These are phyloP conservation scores for Alternaria rosae DNA, from an alignment of 2,329 filamentous ascomycete genomes.

Conservation along the genomic window DNA sequence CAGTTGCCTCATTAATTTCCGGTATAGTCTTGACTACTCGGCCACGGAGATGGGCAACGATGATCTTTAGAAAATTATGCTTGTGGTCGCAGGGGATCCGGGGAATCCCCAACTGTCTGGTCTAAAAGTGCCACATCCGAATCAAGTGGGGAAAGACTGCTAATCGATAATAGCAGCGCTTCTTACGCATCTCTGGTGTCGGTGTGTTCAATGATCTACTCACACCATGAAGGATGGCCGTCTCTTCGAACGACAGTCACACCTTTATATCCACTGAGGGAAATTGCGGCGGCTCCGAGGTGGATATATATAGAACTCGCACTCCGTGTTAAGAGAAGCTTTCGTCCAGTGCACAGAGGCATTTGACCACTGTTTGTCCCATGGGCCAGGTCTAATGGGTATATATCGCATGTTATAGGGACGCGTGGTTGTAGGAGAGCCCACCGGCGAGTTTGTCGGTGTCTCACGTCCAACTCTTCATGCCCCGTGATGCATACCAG, in stretches of 20 bases:
- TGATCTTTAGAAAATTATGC: neutral
- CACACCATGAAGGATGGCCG: neutral
- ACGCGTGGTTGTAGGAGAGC: conserved; percentile 10
- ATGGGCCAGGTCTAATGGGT: neutral
- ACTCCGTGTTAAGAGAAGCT: neutral
- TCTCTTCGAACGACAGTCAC: neutral
- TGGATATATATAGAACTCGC: neutral
- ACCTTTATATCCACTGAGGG: neutral
- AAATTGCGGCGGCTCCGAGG: neutral
- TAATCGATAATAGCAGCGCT: neutral
- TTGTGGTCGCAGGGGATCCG: neutral
- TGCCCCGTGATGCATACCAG: conserved; percentile 3
- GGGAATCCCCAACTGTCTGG: neutral
- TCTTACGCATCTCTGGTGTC: neutral
- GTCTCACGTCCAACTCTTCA: conserved; percentile 5
- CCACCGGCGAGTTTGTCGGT: conserved; percentile 5
- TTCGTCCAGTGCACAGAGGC: neutral
- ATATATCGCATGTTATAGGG: conserved; percentile 9
- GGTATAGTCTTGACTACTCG: neutral
- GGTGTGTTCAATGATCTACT: neutral
- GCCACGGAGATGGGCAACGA: neutral
- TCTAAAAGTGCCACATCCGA: neutral
- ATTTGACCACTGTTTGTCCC: neutral
- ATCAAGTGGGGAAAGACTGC: neutral
- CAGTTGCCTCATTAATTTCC: neutral